Evolutionary conservation across 495 filamentous ascomycete species (phyloP).

Genomic region (Trichoderma virens): DNA sequence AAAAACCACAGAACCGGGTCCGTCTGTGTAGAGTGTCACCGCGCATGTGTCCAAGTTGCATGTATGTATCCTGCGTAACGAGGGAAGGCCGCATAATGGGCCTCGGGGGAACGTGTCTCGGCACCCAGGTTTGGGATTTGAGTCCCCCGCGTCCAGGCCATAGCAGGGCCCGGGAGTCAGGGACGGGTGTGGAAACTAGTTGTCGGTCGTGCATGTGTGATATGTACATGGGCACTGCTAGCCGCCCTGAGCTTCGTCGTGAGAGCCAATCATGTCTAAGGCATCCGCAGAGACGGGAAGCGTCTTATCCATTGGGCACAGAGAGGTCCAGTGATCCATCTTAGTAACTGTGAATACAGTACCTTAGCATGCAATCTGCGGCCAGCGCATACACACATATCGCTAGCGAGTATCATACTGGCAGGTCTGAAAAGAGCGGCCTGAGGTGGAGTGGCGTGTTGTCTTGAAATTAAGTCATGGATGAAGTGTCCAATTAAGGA

Average conservation of each 20-base stretch:
- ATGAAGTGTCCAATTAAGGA: too few relatives aligned
- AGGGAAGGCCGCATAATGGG: conserved; percentile 1
- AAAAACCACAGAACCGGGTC: neutral
- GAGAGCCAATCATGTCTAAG: neutral
- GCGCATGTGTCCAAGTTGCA: neutral
- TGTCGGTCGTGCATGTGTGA: conserved; percentile 2
- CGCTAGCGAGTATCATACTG: neutral
- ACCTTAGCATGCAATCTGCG: neutral
- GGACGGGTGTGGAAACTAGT: conserved; percentile 5
- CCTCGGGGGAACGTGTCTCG: conserved; percentile 3
- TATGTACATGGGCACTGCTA: neutral
- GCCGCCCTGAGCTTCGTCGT: neutral
- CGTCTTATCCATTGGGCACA: neutral
- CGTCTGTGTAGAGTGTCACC: neutral
- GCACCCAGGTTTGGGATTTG: neutral
- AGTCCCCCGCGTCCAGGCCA: neutral
- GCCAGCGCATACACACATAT: neutral
- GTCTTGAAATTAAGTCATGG: neutral
- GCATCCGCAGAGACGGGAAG: neutral
- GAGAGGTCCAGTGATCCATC: neutral
- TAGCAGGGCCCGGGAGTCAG: conserved; percentile 1
- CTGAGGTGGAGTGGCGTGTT: neutral
- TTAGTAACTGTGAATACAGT: neutral
- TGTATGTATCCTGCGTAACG: neutral
- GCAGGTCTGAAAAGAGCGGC: neutral